Evolutionary conservation across 352 stramenopile species (phyloP).

Genomic region (Phytophthora europaea): DNA sequence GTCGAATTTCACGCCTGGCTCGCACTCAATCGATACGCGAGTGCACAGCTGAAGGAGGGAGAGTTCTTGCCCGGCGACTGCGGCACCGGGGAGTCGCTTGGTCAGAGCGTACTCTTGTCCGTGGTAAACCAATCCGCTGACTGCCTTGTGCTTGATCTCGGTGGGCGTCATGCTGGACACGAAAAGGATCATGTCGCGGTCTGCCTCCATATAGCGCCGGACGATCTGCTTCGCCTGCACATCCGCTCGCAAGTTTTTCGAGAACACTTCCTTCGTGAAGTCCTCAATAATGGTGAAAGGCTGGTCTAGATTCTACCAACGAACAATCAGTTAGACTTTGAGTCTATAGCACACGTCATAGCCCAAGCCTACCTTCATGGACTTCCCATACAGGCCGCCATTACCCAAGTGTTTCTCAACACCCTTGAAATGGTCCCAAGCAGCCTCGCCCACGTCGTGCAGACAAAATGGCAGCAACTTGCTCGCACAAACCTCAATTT

Average conservation of each 20-base stretch:
- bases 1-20: conserved; percentile 23
- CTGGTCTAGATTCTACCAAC: conserved; percentile 21
- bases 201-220: conserved; percentile 17
- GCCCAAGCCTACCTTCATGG: conserved; percentile 13
- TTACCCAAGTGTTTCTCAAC: conserved; percentile 30
- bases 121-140: conserved; percentile 14
- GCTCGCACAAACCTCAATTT: conserved; percentile 24
- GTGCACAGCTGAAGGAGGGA: conserved; percentile 58
- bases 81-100: conserved; percentile 28
- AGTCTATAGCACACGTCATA: background rate
- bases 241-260: conserved; percentile 22
- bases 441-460: conserved; percentile 17
- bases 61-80: conserved; percentile 17
- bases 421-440: conserved; percentile 36
- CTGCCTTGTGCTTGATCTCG: conserved; percentile 26
- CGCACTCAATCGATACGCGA: conserved; percentile 54
- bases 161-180: conserved; percentile 15
- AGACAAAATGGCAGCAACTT: conserved; percentile 32
- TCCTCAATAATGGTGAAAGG: conserved; percentile 30
- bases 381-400: conserved; percentile 22
- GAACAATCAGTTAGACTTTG: too few relatives aligned
- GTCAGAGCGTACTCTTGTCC: conserved; percentile 40
- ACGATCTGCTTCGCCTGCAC: conserved; percentile 27
- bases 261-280: conserved; percentile 25
- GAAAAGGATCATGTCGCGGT: conserved; percentile 21